phyloP scores from a whole-genome alignment of 805 yeast genomes.

The Teunomyces aglyptinius region DNA sequence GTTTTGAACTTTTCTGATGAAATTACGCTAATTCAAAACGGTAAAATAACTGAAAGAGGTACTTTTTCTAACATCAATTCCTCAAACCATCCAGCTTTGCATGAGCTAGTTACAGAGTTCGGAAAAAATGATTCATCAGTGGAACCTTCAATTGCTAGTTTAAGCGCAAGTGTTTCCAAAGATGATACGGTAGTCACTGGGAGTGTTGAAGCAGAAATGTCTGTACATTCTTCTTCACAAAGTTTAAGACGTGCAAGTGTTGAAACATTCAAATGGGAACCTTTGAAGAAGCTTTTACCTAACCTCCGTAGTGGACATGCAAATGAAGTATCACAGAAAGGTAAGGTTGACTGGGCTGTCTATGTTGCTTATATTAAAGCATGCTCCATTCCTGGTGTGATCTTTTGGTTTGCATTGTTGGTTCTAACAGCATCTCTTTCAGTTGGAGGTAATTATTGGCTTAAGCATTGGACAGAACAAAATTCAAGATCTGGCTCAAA shows the following conservation, averaged over 20 bases:
- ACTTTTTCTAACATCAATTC: constrained; percentile 13
- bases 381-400: constrained; percentile 46
- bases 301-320: constrained; percentile 40
- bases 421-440: constrained; percentile 13
- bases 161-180: background rate
- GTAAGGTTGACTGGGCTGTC: constrained; percentile 24
- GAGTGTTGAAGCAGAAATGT: background rate
- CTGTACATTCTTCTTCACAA: background rate
- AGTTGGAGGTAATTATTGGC: constrained; percentile 19
- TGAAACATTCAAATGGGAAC: constrained; percentile 54
- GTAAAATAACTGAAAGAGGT: constrained; percentile 17
- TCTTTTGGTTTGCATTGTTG: constrained; percentile 35
- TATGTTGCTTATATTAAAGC: constrained; percentile 22
- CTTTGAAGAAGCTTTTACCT: constrained; percentile 29
- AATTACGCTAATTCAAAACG: constrained; percentile 20
- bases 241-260: constrained; percentile 34
- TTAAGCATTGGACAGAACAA: constrained; percentile 26
- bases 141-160: constrained; percentile 11
- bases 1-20: constrained; percentile 21
- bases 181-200: background rate
- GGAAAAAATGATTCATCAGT: constrained; percentile 17
- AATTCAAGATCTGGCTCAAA: constrained; percentile 17
- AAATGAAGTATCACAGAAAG: constrained; percentile 15
- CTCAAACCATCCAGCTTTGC: constrained; percentile 24
- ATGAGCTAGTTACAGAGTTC: constrained; percentile 36